Percentiles rank a stretch among this genome's conserved stretches.
Conservation (phyloP, 805 yeast species). For the Naumovozyma dairenensis region DNA sequence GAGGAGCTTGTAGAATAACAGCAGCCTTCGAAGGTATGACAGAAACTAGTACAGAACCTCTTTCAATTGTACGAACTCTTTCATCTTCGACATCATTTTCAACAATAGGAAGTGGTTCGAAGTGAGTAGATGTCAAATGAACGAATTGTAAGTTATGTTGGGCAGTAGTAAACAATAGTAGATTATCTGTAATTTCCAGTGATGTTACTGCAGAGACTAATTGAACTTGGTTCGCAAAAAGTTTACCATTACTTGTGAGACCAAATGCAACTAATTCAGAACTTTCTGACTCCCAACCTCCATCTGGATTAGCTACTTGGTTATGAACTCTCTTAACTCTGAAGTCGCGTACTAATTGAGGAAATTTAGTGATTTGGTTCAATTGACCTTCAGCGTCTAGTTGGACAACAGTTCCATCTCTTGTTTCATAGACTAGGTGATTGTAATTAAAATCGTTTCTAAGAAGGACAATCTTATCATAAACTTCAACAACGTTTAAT, state of each 20-base stretch:
- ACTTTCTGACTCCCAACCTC: constrained; percentile 23
- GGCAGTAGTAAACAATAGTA: constrained; percentile 77
- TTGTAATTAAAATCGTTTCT: constrained; percentile 46
- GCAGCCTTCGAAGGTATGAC: constrained; percentile 74
- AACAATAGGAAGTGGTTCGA: constrained; percentile 32
- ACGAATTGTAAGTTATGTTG: constrained; percentile 74
- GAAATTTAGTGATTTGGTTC: constrained; percentile 41
- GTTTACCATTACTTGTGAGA: constrained; percentile 61
- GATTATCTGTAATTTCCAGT: constrained; percentile 56
- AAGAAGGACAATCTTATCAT: constrained; percentile 45
- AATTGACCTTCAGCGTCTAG: constrained; percentile 29
- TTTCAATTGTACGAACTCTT: constrained; percentile 77
- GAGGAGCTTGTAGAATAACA: constrained; percentile 83
- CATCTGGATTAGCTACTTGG: constrained; percentile 11
- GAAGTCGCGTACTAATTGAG: constrained; percentile 57
- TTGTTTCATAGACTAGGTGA: constrained; percentile 45
- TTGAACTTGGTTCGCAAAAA: constrained; percentile 52
- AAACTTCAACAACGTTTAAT: constrained; percentile 34
- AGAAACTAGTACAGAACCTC: constrained; percentile 80
- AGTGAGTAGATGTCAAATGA: constrained; percentile 44
- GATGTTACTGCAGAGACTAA: constrained; percentile 76
- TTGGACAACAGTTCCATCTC: constrained; percentile 49
- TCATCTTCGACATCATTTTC: constrained; percentile 49
- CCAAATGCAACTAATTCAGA: constrained; percentile 49
- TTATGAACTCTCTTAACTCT: constrained; percentile 34